Evolutionary conservation across 805 yeast species (phyloP).

Genomic region (Schwanniomyces pseudopolymorphus): DNA sequence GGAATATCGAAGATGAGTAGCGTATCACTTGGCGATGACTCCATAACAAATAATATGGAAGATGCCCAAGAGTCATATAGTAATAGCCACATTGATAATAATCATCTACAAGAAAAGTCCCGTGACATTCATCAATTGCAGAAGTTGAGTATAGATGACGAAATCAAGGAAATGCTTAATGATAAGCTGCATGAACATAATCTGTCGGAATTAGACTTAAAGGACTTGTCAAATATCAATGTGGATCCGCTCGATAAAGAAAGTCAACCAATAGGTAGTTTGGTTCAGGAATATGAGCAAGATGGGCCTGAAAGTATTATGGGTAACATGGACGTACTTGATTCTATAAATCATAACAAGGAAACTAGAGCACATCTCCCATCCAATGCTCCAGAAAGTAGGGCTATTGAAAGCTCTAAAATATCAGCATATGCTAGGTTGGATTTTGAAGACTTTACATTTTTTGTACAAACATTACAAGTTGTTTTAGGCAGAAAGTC

Average conservation of each 20-base stretch:
- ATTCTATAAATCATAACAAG: not conserved
- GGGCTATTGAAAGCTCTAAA: constrained; percentile 19
- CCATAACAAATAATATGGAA: constrained; percentile 2
- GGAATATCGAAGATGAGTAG: constrained; percentile 11
- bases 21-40: constrained; percentile 18
- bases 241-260: constrained; percentile 12
- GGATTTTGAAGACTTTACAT: constrained; percentile 90
- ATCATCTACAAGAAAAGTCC: constrained; percentile 1
- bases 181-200: not conserved
- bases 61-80: constrained; percentile 1
- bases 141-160: constrained; percentile 11
- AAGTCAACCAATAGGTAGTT: constrained; percentile 4
- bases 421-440: constrained; percentile 70
- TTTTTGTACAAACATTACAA: constrained; percentile 94
- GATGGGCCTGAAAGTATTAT: constrained; percentile 9
- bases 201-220: not conserved
- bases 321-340: constrained; percentile 16
- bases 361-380: constrained; percentile 9
- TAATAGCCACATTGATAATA: not conserved
- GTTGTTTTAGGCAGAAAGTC: constrained; percentile 90
- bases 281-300: constrained; percentile 2
- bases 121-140: not conserved
- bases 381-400: constrained; percentile 13
- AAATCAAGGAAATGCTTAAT: constrained; percentile 9
- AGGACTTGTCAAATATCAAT: constrained; percentile 8